These are phyloP conservation scores for Rehmannia glutinosa DNA, from an alignment of 257 asterid species.

Conservation along the genomic window DNA sequence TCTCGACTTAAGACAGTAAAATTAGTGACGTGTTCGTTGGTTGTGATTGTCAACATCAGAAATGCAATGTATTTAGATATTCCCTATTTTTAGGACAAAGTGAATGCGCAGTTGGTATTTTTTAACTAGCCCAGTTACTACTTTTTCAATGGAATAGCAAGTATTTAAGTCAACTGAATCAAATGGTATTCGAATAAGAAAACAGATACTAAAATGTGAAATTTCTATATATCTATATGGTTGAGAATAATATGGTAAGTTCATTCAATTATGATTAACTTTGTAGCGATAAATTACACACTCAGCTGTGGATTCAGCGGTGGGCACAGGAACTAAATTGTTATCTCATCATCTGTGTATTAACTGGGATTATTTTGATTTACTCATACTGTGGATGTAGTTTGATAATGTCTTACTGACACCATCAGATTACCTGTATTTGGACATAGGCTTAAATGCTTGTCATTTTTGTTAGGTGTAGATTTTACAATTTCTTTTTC, in stretches of 20 bases:
- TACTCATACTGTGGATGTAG: background rate
- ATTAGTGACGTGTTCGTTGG: slow-evolving; percentile 3
- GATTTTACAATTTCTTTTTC: background rate
- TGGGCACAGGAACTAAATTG: background rate
- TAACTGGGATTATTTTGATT: background rate
- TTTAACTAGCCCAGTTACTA: background rate
- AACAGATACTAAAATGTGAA: background rate
- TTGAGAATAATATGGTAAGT: background rate
- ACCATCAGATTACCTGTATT: background rate
- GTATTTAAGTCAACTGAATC: background rate
- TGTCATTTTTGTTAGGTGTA: background rate
- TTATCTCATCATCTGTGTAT: background rate
- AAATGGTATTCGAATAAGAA: background rate
- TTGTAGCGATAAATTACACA: background rate
- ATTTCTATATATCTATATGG: background rate
- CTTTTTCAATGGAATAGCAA: background rate
- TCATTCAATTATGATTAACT: background rate
- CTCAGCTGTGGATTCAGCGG: background rate
- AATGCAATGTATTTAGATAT: background rate
- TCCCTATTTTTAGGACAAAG: background rate
- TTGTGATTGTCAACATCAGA: slow-evolving; percentile 15
- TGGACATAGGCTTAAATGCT: background rate
- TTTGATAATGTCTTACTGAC: background rate
- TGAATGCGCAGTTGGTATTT: background rate
- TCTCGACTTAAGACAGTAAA: slow-evolving; percentile 21